Conservation (phyloP, 345 rosid species). For the Cochlearia excelsa region DNA sequence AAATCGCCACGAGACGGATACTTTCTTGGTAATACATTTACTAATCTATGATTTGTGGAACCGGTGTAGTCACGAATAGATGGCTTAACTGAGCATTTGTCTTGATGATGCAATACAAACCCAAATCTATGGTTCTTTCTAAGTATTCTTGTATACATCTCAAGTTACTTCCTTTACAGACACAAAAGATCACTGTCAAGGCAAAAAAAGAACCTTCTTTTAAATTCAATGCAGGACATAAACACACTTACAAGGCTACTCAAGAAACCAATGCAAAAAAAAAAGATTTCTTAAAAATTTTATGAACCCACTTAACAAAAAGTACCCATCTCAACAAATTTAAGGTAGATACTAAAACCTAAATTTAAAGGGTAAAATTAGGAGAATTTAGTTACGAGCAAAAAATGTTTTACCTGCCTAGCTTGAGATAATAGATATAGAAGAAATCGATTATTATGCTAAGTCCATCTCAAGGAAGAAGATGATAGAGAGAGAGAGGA, state of each 20-base stretch:
- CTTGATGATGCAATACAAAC: constrained; percentile 45
- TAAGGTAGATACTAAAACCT: too few relatives aligned
- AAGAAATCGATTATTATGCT: neutral
- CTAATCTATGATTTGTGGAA: constrained; percentile 33
- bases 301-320: neutral
- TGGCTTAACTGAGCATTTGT: constrained; percentile 44
- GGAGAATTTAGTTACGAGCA: neutral
- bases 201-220: neutral
- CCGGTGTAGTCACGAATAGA: constrained; percentile 32
- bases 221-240: neutral
- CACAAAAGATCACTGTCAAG: constrained; percentile 22
- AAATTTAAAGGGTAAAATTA: neutral
- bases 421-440: neutral
- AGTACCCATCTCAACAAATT: neutral
- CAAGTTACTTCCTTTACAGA: constrained; percentile 29
- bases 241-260: too few relatives aligned
- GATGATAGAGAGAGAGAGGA: constrained; percentile 1
- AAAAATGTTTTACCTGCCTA: constrained; percentile 17
- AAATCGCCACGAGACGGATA: constrained; percentile 22
- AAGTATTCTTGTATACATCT: constrained; percentile 66
- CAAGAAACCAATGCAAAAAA: neutral
- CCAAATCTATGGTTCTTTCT: constrained; percentile 59
- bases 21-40: constrained; percentile 39
- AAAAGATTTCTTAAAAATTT: neutral
- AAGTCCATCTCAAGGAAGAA: constrained; percentile 20